Evolutionary conservation across 768 basidiomycete species (phyloP).

Genomic region (Leccinum olivaceopallidum): DNA sequence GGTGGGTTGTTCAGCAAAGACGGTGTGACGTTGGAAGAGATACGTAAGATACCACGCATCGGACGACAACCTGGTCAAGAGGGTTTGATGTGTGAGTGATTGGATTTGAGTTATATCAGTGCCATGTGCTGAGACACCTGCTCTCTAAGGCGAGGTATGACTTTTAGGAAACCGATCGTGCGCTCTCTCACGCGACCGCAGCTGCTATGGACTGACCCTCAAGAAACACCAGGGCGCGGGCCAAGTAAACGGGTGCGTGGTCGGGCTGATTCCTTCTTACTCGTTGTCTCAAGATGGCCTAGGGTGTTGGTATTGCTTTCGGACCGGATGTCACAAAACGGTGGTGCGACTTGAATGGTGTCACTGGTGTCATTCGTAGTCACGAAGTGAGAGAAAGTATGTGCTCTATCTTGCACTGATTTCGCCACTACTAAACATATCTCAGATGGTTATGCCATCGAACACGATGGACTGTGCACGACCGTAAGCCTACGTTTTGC

Average conservation of each 20-base stretch:
- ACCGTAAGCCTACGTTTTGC: slow-evolving; percentile 54
- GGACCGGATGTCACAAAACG: slow-evolving; percentile 90
- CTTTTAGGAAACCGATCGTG: not conserved
- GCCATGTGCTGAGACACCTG: slow-evolving; percentile 11
- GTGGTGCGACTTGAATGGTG: slow-evolving; percentile 86
- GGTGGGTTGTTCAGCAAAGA: slow-evolving; percentile 97
- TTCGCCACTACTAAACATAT: slow-evolving; percentile 7
- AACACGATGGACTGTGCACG: slow-evolving; percentile 92
- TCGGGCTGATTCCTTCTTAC: slow-evolving; percentile 1
- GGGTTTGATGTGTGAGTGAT: slow-evolving; percentile 85
- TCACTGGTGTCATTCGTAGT: slow-evolving; percentile 89
- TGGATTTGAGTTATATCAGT: slow-evolving; percentile 5
- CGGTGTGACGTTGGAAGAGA: slow-evolving; percentile 90
- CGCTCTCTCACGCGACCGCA: slow-evolving; percentile 33
- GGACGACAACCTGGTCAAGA: slow-evolving; percentile 92
- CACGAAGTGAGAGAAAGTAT: slow-evolving; percentile 94
- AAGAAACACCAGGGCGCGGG: slow-evolving; percentile 83
- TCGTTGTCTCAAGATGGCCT: slow-evolving; percentile 17
- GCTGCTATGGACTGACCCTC: slow-evolving; percentile 97
- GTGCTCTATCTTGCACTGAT: slow-evolving; percentile 21
- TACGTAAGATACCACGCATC: slow-evolving; percentile 83
- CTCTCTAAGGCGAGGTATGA: slow-evolving; percentile 58
- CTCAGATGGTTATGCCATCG: slow-evolving; percentile 88
- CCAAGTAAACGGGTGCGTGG: slow-evolving; percentile 90
- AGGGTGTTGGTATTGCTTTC: slow-evolving; percentile 96